These are phyloP conservation scores for Thalassiosira ordinaria DNA, from an alignment of 352 stramenopile species.

Conservation along the genomic window DNA sequence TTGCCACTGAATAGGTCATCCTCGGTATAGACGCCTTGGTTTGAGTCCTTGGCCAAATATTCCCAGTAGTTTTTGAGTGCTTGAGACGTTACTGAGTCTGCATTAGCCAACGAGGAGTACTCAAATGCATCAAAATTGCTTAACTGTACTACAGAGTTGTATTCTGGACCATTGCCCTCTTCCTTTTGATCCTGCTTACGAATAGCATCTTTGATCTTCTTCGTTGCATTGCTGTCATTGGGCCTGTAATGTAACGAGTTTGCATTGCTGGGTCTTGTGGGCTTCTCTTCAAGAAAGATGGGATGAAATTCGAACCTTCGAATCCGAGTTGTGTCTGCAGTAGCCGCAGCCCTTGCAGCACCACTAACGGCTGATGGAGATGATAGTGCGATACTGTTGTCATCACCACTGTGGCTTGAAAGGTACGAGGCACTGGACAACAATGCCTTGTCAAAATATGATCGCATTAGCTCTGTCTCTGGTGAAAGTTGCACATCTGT, in stretches of 20 bases:
- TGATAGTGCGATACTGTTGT: not conserved
- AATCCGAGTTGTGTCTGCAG: constrained; percentile 23
- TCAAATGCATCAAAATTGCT: constrained; percentile 40
- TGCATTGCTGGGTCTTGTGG: constrained; percentile 5
- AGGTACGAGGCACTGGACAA: constrained; percentile 29
- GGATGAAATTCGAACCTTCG: constrained; percentile 43
- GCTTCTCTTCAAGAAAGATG: constrained; percentile 46
- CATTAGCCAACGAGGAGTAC: constrained; percentile 18
- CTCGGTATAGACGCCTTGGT: not conserved
- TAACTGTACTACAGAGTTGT: constrained; percentile 32
- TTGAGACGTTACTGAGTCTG: constrained; percentile 23
- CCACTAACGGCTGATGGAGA: constrained; percentile 15
- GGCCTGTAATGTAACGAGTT: not conserved
- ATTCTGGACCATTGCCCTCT: constrained; percentile 18
- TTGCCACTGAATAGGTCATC: constrained; percentile 21
- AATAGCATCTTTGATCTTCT: constrained; percentile 11
- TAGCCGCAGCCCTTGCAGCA: constrained; percentile 33
- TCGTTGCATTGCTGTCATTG: constrained; percentile 26
- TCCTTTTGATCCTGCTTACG: constrained; percentile 13
- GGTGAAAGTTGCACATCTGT: constrained; percentile 45
- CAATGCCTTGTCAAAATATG: constrained; percentile 40
- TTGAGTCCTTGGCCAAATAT: constrained; percentile 3
- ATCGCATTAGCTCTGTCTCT: constrained; percentile 44
- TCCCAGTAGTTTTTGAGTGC: constrained; percentile 40
- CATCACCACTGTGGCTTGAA: constrained; percentile 18